phyloP scores from a whole-genome alignment of 2,329 filamentous ascomycete species.

The Dothiorella sarmentorum region DNA sequence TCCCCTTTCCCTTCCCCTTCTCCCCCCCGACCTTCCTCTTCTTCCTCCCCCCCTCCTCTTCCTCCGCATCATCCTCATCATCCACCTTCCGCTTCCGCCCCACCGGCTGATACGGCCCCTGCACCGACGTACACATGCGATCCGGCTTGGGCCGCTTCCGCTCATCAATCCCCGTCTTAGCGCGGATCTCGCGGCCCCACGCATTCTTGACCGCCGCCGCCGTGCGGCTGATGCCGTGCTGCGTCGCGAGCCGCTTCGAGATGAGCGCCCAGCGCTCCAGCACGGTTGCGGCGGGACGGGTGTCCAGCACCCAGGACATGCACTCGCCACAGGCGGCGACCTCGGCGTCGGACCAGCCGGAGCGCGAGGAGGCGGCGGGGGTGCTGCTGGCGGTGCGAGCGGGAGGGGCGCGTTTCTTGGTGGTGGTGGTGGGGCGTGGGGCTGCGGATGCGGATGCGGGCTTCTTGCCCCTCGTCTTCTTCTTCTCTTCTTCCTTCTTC shows the following conservation, averaged over 20 bases:
- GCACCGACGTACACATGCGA: not conserved
- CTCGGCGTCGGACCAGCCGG: not conserved
- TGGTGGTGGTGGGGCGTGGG: not conserved
- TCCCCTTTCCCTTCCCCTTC: not conserved
- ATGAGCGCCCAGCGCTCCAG: not conserved
- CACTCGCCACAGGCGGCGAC: not conserved
- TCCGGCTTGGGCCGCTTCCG: slow-evolving; percentile 4
- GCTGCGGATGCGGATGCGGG: too few relatives aligned
- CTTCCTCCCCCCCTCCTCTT: not conserved
- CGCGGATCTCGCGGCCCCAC: slow-evolving; percentile 15
- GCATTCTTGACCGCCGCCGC: not conserved
- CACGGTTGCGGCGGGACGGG: not conserved
- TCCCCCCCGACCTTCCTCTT: not conserved
- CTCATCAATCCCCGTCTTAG: slow-evolving; percentile 10
- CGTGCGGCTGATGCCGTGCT: not conserved
- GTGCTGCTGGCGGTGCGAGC: too few relatives aligned
- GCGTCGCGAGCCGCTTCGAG: not conserved
- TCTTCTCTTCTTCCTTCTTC: too few relatives aligned
- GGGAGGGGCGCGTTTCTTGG: too few relatives aligned
- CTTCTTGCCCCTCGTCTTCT: too few relatives aligned
- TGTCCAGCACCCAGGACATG: not conserved
- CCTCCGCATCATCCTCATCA: not conserved
- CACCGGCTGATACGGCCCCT: not conserved
- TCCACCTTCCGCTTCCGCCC: not conserved
- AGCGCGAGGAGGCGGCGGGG: too few relatives aligned